A percentile compares a stretch with the other conserved stretches of the same genome.
phyloP scores from a whole-genome alignment of 2,329 filamentous ascomycete species.

The Cadophora sp. region DNA sequence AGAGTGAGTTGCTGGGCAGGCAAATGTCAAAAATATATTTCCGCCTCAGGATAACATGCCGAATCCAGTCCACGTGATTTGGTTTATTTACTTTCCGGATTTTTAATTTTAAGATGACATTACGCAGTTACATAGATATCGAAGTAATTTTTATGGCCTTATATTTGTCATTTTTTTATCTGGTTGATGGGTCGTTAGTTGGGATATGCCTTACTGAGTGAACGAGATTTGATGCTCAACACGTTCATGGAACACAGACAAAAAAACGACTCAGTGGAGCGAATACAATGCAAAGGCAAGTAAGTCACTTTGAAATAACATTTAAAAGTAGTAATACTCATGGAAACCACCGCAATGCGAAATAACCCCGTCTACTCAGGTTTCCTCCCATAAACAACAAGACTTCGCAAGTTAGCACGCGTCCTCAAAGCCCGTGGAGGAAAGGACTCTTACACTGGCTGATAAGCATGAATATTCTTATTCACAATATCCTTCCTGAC shows the following conservation, averaged over 20 bases:
- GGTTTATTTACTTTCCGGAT: not conserved
- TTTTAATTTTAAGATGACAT: too few species aligned
- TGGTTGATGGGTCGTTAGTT: too few species aligned
- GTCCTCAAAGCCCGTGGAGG: too few species aligned
- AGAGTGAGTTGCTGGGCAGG: not conserved
- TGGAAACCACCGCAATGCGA: not conserved
- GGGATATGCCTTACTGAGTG: too few species aligned
- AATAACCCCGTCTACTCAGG: constrained; percentile 8
- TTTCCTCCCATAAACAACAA: constrained; percentile 30
- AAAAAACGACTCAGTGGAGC: too few species aligned
- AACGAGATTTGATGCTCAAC: too few species aligned
- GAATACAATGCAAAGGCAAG: not conserved
- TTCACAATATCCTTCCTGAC: constrained; percentile 46
- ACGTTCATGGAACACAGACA: too few species aligned
- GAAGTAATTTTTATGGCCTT: too few species aligned
- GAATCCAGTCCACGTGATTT: not conserved
- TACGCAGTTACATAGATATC: too few species aligned
- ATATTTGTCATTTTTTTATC: too few species aligned
- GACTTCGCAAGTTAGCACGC: constrained; percentile 11
- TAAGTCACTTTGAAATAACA: too few species aligned
- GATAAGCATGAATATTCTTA: constrained; percentile 43
- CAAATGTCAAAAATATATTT: not conserved
- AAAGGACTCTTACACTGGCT: constrained; percentile 30
- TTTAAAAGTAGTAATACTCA: too few species aligned
- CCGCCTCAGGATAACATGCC: not conserved